phyloP scores from a whole-genome alignment of 2,329 filamentous ascomycete genomes.

The Trichophyton schoenleinii region DNA sequence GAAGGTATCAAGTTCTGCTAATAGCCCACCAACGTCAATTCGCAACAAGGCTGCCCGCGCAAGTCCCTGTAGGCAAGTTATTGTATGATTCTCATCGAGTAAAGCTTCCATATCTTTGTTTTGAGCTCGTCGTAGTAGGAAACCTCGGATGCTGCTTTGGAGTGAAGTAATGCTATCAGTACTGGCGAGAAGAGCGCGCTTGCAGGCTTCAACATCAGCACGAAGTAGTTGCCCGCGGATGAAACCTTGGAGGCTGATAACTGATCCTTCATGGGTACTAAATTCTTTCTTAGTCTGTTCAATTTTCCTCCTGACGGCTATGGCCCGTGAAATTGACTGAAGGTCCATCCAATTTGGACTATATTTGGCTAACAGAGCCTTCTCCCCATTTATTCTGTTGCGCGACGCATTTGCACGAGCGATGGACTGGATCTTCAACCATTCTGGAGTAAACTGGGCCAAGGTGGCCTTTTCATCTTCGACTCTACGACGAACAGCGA shows the following conservation, averaged over 20 bases:
- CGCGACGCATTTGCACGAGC: constrained; percentile 29
- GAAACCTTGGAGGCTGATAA: constrained; percentile 25
- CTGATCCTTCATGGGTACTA: constrained; percentile 17
- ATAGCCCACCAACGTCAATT: constrained; percentile 37
- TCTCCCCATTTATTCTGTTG: constrained; percentile 14
- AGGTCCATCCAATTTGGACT: constrained; percentile 25
- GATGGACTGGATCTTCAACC: constrained; percentile 36
- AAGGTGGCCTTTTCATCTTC: not conserved
- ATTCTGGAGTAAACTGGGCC: not conserved
- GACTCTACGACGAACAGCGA: not conserved
- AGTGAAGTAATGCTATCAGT: constrained; percentile 35
- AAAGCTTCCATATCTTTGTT: constrained; percentile 22
- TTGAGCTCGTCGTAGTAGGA: constrained; percentile 24
- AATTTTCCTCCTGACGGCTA: constrained; percentile 19
- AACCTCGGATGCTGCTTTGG: constrained; percentile 41
- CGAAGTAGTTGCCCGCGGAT: constrained; percentile 24
- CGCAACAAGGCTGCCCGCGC: constrained; percentile 30
- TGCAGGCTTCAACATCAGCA: constrained; percentile 21
- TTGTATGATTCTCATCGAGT: constrained; percentile 19
- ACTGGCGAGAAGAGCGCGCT: constrained; percentile 32
- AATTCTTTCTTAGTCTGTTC: constrained; percentile 21
- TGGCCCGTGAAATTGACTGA: constrained; percentile 36
- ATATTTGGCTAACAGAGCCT: not conserved
- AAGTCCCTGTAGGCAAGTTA: constrained; percentile 30
- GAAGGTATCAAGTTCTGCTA: constrained; percentile 58